Evolutionary conservation across 768 basidiomycete species (phyloP), one percentile per base, ranked within the genome.

Genomic region (Coprinellus micaceus): DNA sequence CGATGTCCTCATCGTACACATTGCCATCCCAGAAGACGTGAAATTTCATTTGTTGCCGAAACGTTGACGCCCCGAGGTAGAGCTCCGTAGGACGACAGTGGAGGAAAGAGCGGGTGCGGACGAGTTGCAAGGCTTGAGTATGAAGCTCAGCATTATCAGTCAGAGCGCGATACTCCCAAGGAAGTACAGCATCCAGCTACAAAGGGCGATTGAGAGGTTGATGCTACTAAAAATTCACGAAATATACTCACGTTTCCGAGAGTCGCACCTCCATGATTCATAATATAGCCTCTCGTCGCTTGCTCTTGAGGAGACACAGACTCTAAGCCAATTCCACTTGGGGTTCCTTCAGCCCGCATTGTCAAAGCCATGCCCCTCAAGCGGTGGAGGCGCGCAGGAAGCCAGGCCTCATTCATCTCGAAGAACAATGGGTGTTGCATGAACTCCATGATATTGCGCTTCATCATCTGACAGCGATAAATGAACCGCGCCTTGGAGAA

Each of bases 401-500:
- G 54, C 12, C 60, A 59, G 4, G 69, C 63, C 0, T 48, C 63
- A 2, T 64, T 62, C 4, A 82, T 66, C 51, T 83, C 81, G 39
- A 77, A 62, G 45, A 80, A 74, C 24, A 83, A 64, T 1, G 82
- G 83, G 54, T 82, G 76, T 0, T 62, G 66, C 0, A 77, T 60
- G n/a, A 65, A 64, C 1, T 58, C 57, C 4, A 58, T 60, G 0
- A 74, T 63, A 56, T 80, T 76, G 22, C 65, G 62, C 61, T 74
- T 71, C 24, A 78, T 67, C 40, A 66, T 55, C 33, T 60, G 60
- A n/a, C 71, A 74, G 6, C 83, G 74, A 24, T 76, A 61, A 47
- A 80, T 59, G 64, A 85, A 83, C 17, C 81, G 76, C 24, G 67
- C 61, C n/a, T 62, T 69, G 1, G 80, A 75, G 24, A 85, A 70